Percentiles rank a stretch among this genome's conserved stretches.
Evolutionary conservation across 2,329 filamentous ascomycete species (phyloP).

Genomic region (Aspergillus glaucus): DNA sequence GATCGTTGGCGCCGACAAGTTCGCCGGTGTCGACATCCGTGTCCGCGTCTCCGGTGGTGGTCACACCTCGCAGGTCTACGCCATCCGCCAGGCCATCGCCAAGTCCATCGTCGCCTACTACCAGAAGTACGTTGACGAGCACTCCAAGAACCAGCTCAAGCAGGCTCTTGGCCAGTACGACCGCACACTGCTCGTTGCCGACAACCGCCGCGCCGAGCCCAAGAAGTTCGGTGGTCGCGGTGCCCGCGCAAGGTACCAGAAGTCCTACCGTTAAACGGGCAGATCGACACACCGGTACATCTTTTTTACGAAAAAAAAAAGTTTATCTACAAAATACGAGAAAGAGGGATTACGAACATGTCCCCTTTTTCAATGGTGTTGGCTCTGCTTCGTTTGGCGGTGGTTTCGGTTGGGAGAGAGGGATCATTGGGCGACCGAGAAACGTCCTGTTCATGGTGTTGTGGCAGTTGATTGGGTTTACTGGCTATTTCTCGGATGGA

Average conservation of each 20-base stretch:
- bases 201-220: slow-evolving; percentile 98
- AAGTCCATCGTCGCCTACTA: slow-evolving; percentile 98
- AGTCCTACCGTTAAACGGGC: slow-evolving; percentile 85
- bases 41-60: slow-evolving; percentile 95
- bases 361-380: slow-evolving; percentile 4
- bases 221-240: slow-evolving; percentile 85
- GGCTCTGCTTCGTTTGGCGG: slow-evolving; percentile 2
- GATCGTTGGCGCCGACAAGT: slow-evolving; percentile 95
- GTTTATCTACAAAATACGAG: slow-evolving; percentile 3
- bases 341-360: too few species aligned
- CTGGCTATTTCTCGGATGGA: slow-evolving; percentile 23
- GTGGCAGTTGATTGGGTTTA: slow-evolving; percentile 18
- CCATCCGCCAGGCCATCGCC: slow-evolving; percentile 97
- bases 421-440: slow-evolving; percentile 9
- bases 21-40: slow-evolving; percentile 92
- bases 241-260: slow-evolving; percentile 96
- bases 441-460: slow-evolving; percentile 14
- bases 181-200: slow-evolving; percentile 94
- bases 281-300: not conserved
- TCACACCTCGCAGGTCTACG: slow-evolving; percentile 96
- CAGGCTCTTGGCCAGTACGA: slow-evolving; percentile 92
- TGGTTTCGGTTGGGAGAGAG: slow-evolving; percentile 1
- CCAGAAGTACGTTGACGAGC: slow-evolving; percentile 99
- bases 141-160: slow-evolving; percentile 99
- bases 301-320: slow-evolving; percentile 8